Evolutionary conservation across 2,329 filamentous ascomycete genomes (phyloP).

Genomic region (Arthrobotrys pseudoclavata): DNA sequence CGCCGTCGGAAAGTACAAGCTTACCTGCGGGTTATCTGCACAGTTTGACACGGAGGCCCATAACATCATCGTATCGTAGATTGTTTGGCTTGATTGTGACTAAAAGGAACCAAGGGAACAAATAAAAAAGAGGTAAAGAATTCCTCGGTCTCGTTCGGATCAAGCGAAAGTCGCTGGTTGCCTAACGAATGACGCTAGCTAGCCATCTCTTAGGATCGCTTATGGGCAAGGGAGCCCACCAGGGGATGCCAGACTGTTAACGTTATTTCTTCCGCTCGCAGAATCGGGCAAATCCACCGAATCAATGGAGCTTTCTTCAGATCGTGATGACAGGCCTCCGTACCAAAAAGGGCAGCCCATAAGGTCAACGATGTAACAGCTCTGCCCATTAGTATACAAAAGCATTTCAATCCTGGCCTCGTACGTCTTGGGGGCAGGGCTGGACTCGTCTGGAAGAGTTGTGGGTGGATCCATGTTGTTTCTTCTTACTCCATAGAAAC

Average conservation of each 20-base stretch:
- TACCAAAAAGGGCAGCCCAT: constrained; percentile 56
- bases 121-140: constrained; percentile 53
- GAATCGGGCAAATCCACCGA: constrained; percentile 59
- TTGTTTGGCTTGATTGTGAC: constrained; percentile 56
- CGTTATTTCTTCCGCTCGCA: constrained; percentile 60
- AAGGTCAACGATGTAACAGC: constrained; percentile 48
- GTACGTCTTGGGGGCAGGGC: constrained; percentile 43
- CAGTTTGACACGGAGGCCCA: constrained; percentile 50
- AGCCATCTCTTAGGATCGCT: constrained; percentile 52
- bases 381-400: constrained; percentile 30
- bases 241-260: constrained; percentile 48
- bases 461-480: constrained; percentile 46
- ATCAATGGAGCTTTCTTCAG: constrained; percentile 49
- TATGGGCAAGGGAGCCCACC: constrained; percentile 44
- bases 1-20: constrained; percentile 33
- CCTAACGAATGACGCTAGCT: constrained; percentile 58
- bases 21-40: constrained; percentile 58
- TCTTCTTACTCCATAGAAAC: constrained; percentile 57
- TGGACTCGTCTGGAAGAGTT: constrained; percentile 32
- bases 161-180: constrained; percentile 55
- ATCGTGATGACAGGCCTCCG: constrained; percentile 56
- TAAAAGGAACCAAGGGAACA: constrained; percentile 55
- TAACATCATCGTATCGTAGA: constrained; percentile 51
- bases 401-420: constrained; percentile 37
- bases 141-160: constrained; percentile 59